phyloP scores from a whole-genome alignment of 1,284 basidiomycete genomes.

The Cutaneotrichosporon sp. region DNA sequence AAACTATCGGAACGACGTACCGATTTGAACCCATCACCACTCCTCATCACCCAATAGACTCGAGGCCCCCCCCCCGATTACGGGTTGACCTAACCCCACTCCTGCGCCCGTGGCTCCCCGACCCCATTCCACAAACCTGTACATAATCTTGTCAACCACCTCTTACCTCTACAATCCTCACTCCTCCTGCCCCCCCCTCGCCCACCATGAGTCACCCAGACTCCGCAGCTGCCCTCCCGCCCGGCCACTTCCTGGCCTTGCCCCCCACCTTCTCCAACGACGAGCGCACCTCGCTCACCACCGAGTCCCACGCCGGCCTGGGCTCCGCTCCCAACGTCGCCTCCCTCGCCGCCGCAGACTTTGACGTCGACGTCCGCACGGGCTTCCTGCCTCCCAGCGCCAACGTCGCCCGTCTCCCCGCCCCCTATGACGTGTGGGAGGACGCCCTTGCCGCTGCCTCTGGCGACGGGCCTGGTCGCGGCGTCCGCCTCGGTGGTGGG shows the following conservation, averaged over 20 bases:
- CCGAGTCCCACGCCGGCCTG: constrained; percentile 40
- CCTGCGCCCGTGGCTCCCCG: too few species aligned
- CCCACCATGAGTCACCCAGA: constrained; percentile 4
- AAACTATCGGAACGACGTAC: too few species aligned
- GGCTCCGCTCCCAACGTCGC: constrained; percentile 66
- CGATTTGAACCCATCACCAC: too few species aligned
- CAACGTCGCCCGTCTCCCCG: constrained; percentile 66
- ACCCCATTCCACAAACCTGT: neutral
- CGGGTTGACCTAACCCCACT: neutral
- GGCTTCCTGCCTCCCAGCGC: constrained; percentile 88
- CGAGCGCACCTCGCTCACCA: constrained; percentile 38
- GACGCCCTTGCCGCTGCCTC: constrained; percentile 56
- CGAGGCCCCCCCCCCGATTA: too few species aligned
- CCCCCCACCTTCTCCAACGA: constrained; percentile 55
- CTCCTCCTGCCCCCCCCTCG: neutral
- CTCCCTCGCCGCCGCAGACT: constrained; percentile 88
- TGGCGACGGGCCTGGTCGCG: constrained; percentile 53
- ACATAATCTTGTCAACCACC: neutral
- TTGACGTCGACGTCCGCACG: constrained; percentile 87
- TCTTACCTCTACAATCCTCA: too few species aligned
- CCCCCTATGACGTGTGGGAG: constrained; percentile 73
- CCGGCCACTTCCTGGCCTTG: constrained; percentile 67
- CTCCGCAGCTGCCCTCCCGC: constrained; percentile 48
- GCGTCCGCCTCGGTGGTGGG: constrained; percentile 62
- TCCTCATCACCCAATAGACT: too few species aligned